Evolutionary conservation across 148 eudicot genomes (phyloP).

Genomic region (Camellia lanceoleosa): DNA sequence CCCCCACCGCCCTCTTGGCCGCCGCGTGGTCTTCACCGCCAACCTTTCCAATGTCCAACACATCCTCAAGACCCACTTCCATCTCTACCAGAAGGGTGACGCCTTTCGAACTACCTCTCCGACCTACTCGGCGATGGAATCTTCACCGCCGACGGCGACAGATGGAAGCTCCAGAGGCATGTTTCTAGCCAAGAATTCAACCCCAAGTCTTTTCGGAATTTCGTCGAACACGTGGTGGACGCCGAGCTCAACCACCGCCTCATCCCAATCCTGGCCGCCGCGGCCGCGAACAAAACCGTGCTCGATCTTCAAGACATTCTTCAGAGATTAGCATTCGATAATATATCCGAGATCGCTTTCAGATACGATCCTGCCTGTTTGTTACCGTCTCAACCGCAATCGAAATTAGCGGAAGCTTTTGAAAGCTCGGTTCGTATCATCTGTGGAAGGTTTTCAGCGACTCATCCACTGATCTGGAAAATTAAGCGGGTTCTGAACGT

Average conservation of each 20-base stretch:
- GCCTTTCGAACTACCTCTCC: neutral
- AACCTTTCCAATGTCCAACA: conserved; percentile 28
- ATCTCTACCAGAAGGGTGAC: conserved; percentile 28
- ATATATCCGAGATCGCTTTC: conserved; percentile 31
- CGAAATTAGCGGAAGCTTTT: conserved; percentile 17
- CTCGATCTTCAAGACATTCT: conserved; percentile 34
- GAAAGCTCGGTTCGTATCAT: conserved; percentile 19
- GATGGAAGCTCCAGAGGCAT: conserved; percentile 48
- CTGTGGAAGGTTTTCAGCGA: conserved; percentile 8
- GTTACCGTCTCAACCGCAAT: conserved; percentile 13
- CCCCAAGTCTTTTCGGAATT: conserved; percentile 41
- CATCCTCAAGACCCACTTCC: conserved; percentile 30
- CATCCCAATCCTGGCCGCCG: conserved; percentile 29
- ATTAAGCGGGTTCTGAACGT: conserved; percentile 3
- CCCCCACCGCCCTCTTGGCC: conserved; percentile 22
- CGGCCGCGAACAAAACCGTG: conserved; percentile 11
- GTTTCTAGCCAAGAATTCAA: conserved; percentile 46
- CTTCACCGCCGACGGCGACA: conserved; percentile 36
- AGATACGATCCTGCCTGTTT: conserved; percentile 19
- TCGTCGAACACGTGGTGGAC: conserved; percentile 42
- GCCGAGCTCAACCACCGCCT: conserved; percentile 34
- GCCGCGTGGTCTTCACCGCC: conserved; percentile 19
- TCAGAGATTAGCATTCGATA: conserved; percentile 30
- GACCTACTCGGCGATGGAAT: conserved; percentile 47
- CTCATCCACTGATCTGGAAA: conserved; percentile 17